Evolutionary conservation across 1,139 yeast genomes (phyloP).

Genomic region (Candida sanyaensis): DNA sequence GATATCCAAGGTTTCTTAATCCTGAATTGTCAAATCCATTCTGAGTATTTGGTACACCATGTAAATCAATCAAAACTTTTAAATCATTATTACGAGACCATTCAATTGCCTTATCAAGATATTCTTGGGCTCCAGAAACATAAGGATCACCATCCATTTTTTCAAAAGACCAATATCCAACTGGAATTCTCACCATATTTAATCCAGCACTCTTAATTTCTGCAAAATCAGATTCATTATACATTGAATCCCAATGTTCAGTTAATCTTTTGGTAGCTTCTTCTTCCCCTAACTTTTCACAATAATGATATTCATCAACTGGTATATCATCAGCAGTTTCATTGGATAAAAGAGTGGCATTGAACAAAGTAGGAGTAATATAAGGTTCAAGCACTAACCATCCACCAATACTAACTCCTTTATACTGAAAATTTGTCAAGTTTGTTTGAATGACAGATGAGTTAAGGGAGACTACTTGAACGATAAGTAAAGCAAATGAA

Average conservation of each 20-base stretch:
- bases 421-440: slow-evolving; percentile 26
- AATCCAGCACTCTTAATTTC: slow-evolving; percentile 51
- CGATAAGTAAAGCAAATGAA: background rate
- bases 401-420: slow-evolving; percentile 64
- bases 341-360: slow-evolving; percentile 25
- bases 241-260: slow-evolving; percentile 58
- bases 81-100: slow-evolving; percentile 55
- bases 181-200: slow-evolving; percentile 63
- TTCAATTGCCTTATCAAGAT: slow-evolving; percentile 52
- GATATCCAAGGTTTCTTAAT: slow-evolving; percentile 42
- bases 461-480: background rate
- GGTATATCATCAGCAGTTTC: slow-evolving; percentile 39
- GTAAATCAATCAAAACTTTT: slow-evolving; percentile 64
- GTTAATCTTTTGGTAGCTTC: slow-evolving; percentile 43
- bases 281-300: slow-evolving; percentile 46
- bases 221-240: slow-evolving; percentile 54
- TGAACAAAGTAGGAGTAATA: slow-evolving; percentile 62
- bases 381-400: slow-evolving; percentile 69
- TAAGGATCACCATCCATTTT: slow-evolving; percentile 54
- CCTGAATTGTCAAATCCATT: slow-evolving; percentile 77
- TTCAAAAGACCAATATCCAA: slow-evolving; percentile 70
- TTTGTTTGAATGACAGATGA: slow-evolving; percentile 3
- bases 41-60: slow-evolving; percentile 69
- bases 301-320: slow-evolving; percentile 60
- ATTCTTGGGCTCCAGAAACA: slow-evolving; percentile 55